phyloP scores from a whole-genome alignment of 1,139 yeast genomes.

The Candida labiduridarum region DNA sequence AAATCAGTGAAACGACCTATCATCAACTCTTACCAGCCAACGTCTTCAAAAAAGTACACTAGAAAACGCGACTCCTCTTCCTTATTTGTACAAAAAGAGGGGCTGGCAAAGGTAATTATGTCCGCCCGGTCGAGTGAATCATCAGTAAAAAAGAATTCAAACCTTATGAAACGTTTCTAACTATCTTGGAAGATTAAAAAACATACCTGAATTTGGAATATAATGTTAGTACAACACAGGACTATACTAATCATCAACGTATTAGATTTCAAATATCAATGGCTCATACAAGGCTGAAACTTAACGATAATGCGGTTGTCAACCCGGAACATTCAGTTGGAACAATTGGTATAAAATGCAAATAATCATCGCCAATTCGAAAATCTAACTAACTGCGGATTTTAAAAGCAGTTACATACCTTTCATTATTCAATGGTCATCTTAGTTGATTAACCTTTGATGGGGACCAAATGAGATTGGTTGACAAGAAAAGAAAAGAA shows the following conservation, averaged over 20 bases:
- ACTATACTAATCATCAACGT: background rate
- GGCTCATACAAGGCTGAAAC: constrained; percentile 89
- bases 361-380: constrained; percentile 60
- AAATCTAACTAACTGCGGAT: too few relatives aligned
- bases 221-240: constrained; percentile 5
- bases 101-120: constrained; percentile 54
- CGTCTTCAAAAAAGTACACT: constrained; percentile 66
- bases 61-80: constrained; percentile 59
- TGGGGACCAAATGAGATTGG: background rate
- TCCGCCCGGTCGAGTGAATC: constrained; percentile 83
- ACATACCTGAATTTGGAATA: constrained; percentile 3
- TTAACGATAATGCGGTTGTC: constrained; percentile 77
- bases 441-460: constrained; percentile 5
- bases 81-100: constrained; percentile 48
- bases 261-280: background rate
- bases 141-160: constrained; percentile 38
- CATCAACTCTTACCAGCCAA: constrained; percentile 62
- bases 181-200: background rate
- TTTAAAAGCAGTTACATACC: constrained; percentile 1
- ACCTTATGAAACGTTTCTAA: background rate
- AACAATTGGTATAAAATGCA: constrained; percentile 73
- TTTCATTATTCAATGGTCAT: constrained; percentile 3
- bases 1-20: constrained; percentile 55
- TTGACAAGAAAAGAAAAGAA: background rate
- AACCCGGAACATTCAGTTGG: constrained; percentile 76